Evolutionary conservation across 495 filamentous ascomycete genomes (phyloP).

Genomic region (Aspergillus cavernicola): DNA sequence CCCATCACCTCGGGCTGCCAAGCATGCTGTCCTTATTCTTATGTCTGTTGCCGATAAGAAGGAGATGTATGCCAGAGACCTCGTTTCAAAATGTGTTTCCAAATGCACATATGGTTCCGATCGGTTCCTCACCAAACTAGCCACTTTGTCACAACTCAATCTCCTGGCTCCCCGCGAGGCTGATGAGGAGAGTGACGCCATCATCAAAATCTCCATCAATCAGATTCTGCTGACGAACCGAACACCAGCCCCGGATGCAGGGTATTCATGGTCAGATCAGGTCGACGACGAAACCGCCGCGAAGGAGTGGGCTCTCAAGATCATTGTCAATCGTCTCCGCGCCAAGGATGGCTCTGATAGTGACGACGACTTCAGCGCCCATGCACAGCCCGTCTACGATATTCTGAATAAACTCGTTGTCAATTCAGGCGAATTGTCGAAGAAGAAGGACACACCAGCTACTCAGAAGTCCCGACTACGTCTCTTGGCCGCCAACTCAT

Average conservation of each 20-base stretch:
- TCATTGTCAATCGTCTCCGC: conserved; percentile 81
- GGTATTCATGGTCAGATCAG: conserved; percentile 65
- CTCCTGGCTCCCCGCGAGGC: conserved; percentile 70
- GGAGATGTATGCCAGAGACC: conserved; percentile 81
- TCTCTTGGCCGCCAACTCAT: conserved; percentile 72
- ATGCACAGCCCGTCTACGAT: conserved; percentile 67
- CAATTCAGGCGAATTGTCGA: conserved; percentile 73
- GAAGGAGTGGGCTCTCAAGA: conserved; percentile 84
- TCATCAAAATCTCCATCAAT: conserved; percentile 74
- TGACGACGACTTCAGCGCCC: conserved; percentile 56
- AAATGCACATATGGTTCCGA: conserved; percentile 72
- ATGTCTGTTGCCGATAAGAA: conserved; percentile 77
- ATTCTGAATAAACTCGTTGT: conserved; percentile 71
- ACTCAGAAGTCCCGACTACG: conserved; percentile 72
- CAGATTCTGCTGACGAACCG: conserved; percentile 70
- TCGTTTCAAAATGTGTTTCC: conserved; percentile 68
- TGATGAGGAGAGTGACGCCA: conserved; percentile 67
- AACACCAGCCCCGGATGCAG: conserved; percentile 42
- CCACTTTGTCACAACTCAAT: conserved; percentile 77
- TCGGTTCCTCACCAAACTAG: conserved; percentile 80
- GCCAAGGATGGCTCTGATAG: conserved; percentile 53
- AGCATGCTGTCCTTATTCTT: conserved; percentile 88
- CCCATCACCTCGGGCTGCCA: conserved; percentile 75
- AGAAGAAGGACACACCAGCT: conserved; percentile 67
- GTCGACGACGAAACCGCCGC: conserved; percentile 77